These are phyloP conservation scores for Sphaerosporella brunnea DNA, from an alignment of 495 filamentous ascomycete species.

Conservation along the genomic window DNA sequence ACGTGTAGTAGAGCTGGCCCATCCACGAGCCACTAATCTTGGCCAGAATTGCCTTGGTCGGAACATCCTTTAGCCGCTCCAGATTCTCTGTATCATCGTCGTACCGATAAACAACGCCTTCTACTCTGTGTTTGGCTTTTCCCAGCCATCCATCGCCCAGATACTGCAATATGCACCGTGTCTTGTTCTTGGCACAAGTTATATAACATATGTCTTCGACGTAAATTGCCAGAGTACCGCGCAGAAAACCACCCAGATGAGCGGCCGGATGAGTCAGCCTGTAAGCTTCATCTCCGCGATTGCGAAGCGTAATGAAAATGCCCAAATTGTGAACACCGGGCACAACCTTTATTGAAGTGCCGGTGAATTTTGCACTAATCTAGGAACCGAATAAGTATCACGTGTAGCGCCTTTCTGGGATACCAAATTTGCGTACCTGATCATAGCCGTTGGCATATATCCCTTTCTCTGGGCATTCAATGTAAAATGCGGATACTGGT, in stretches of 20 bases:
- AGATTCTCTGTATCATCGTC: slow-evolving; percentile 62
- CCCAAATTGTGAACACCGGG: slow-evolving; percentile 87
- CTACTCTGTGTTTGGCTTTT: slow-evolving; percentile 72
- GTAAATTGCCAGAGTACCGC: slow-evolving; percentile 63
- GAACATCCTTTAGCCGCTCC: slow-evolving; percentile 63
- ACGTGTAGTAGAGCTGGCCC: slow-evolving; percentile 48
- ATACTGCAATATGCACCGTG: slow-evolving; percentile 84
- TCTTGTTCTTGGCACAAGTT: slow-evolving; percentile 66
- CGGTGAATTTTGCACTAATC: slow-evolving; percentile 92
- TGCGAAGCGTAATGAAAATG: slow-evolving; percentile 77
- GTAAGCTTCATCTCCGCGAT: slow-evolving; percentile 71
- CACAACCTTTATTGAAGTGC: slow-evolving; percentile 77
- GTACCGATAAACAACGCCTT: slow-evolving; percentile 80
- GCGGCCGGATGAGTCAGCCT: slow-evolving; percentile 86
- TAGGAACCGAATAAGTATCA: slow-evolving; percentile 7
- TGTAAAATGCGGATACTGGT: slow-evolving; percentile 87
- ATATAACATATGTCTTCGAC: slow-evolving; percentile 78
- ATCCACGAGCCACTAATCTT: slow-evolving; percentile 72
- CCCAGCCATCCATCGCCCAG: slow-evolving; percentile 89
- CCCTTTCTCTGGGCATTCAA: slow-evolving; percentile 82
- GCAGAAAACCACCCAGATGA: slow-evolving; percentile 73
- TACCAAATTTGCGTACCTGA: slow-evolving; percentile 33
- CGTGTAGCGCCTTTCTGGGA: not conserved
- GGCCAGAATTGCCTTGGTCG: slow-evolving; percentile 65
- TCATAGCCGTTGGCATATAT: slow-evolving; percentile 81